These are phyloP conservation scores for Santalum album DNA, from an alignment of 164 flowering plant genomes.

Conservation along the genomic window DNA sequence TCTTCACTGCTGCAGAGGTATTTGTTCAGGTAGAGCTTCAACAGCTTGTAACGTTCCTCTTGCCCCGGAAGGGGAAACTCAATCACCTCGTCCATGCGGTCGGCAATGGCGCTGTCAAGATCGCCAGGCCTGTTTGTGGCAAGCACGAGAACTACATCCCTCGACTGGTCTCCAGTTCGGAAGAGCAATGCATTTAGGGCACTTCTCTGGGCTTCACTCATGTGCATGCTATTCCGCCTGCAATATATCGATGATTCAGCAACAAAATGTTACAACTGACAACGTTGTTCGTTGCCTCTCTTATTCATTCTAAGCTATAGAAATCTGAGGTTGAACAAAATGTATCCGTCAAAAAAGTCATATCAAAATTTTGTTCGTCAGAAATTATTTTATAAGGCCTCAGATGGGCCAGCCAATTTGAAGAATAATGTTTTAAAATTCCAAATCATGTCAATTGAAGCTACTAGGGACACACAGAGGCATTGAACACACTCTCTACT, in stretches of 20 bases:
- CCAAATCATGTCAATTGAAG: too few species aligned
- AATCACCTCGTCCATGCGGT: slow-evolving; percentile 88
- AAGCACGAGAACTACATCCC: slow-evolving; percentile 86
- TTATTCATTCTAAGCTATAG: too few species aligned
- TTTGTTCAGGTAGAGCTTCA: slow-evolving; percentile 65
- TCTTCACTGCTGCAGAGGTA: slow-evolving; percentile 41
- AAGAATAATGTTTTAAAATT: too few species aligned
- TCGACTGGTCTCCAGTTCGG: slow-evolving; percentile 92
- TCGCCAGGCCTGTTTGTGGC: slow-evolving; percentile 94
- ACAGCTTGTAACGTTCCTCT: slow-evolving; percentile 73
- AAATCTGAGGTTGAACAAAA: too few species aligned
- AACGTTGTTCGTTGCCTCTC: too few species aligned
- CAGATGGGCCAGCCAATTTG: too few species aligned
- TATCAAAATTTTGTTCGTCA: too few species aligned
- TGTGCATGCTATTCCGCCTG: slow-evolving; percentile 89
- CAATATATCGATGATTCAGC: slow-evolving; percentile 2
- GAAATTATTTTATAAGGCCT: too few species aligned
- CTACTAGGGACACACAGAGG: not conserved
- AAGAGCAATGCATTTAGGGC: slow-evolving; percentile 89
- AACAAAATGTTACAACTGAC: not conserved
- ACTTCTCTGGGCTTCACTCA: slow-evolving; percentile 97
- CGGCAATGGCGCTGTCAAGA: slow-evolving; percentile 81
- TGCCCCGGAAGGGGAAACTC: slow-evolving; percentile 92
- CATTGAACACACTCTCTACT: too few species aligned
- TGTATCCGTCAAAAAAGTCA: too few species aligned